Evolutionary conservation across 352 stramenopile genomes (phyloP), one percentile per base, ranked within the genome.

Genomic region (Peronospora farinosa): DNA sequence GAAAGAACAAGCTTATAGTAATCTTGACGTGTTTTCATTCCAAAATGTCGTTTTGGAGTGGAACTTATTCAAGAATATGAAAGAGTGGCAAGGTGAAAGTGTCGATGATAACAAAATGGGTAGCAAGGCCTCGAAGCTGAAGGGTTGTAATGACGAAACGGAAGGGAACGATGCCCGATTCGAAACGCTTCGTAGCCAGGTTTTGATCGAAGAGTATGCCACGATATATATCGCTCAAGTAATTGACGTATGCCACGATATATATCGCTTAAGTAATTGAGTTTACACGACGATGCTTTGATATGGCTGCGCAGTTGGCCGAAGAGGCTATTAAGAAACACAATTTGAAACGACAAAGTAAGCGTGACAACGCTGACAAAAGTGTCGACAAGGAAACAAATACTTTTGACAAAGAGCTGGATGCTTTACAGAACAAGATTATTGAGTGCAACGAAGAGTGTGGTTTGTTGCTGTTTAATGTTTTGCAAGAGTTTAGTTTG

Each of bases 401-500:
- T 10, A 50, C 58, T 4, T 63, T 54, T 9, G 43, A 70, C 10
- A 49, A 65, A 30, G 54, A 68, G 19, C 37, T 76, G 10, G 53
- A 73, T 6, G 55, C 68, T 8, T 13, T 78, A 8, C 56, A 59
- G 7, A 63, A 46, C 30, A 73, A 51, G 12, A 50, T 76, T 8
- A 60, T 87, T 5, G 77, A 86, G 50, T 81, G 75, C 46, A 72
- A 77, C 39, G 81, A 92, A 65, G 78, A 92, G 41, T 69, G 69
- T n/a, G 78, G 78, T 0, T 40, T 89, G 28, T 25, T 92, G 28
- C 32, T 90, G n/a, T 92, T 80, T 60, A 86, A 77, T 21, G 52
- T 87, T 3, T 39, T 89, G 4, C 75, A 87, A 54, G 80, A 88
- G 60, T 63, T 85, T 13, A 70, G 72, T 0, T 35, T 73, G 35